Base-by-base conservation (phyloP, 2,329 filamentous ascomycete genomes). In the Claviceps cyperi region DNA sequence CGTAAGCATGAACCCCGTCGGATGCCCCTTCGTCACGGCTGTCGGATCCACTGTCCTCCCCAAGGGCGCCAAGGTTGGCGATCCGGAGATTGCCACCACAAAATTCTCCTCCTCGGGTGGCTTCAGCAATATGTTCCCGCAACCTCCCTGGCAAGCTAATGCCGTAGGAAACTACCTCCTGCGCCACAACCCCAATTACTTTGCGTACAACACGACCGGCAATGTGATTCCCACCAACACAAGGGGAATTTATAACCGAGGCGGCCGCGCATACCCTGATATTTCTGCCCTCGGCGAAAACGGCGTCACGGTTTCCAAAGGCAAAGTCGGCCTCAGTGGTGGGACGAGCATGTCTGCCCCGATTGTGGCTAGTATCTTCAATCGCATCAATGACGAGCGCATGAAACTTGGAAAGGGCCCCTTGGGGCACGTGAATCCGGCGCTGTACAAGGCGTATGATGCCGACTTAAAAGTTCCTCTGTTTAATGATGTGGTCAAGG, bases 11-110 rank as follows among this genome's bases (percentile, higher is more conserved):
- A 74, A 74, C 55, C 71, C 72, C 0, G 64, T 62, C 1, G 66
- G 64, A 6, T 76, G 74, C 51, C 74, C 74, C 0, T 77, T 69
- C 56, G 61, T 77, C 22, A 74, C 71, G 0, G 64, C 69, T 4
- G 72, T 77, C 3, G 74, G 74, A 17, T 72, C 73, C 14, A 76
- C 74, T 0, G 58, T 63, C 70, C 49, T 60, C 15, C 52, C 55
- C 5, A 39, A 36, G 3, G 54, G 56, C 35, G 47, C 51, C 28
- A 48, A 47, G 5, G 38, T 50, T 21, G 47, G 44, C 21, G 24
- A 47, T 40, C 15, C 19, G 6, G 57, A 59, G 49, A 40, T 36
- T 1, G 55, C 57, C 19, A 52, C 50, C 13, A 51, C 45, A 0
- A 63, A 70, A 57, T 71, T 73, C 61, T 69, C 67, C 51, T 70